These are phyloP conservation scores for Zhuliangozyma parablackwelliae DNA, from an alignment of 1,139 yeast genomes.

Conservation along the genomic window DNA sequence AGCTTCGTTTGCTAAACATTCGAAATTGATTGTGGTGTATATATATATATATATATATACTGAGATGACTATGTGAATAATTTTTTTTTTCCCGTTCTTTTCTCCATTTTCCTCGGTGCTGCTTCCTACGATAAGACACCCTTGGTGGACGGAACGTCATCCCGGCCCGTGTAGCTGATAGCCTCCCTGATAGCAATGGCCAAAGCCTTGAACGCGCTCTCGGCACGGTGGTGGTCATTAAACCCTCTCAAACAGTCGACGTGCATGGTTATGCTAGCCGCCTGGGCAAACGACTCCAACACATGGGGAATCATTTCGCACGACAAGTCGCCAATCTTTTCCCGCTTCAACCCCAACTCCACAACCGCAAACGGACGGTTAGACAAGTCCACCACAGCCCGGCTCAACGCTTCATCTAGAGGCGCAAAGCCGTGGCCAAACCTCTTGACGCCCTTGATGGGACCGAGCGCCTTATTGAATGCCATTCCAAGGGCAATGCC, in stretches of 20 bases:
- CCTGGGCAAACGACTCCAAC: slow-evolving; percentile 87
- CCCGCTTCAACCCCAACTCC: slow-evolving; percentile 86
- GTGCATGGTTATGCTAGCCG: slow-evolving; percentile 85
- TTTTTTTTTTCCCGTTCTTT: not conserved
- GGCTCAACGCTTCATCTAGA: slow-evolving; percentile 86
- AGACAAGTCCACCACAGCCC: slow-evolving; percentile 92
- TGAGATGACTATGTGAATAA: slow-evolving; percentile 1
- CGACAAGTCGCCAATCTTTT: slow-evolving; percentile 85
- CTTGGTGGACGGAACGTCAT: slow-evolving; percentile 94
- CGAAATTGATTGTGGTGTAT: not conserved
- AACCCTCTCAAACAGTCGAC: slow-evolving; percentile 91
- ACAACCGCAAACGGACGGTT: slow-evolving; percentile 90
- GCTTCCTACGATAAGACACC: slow-evolving; percentile 76
- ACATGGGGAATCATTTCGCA: slow-evolving; percentile 98
- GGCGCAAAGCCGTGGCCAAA: slow-evolving; percentile 97
- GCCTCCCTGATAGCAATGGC: slow-evolving; percentile 92
- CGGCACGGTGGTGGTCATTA: slow-evolving; percentile 95
- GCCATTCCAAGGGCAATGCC: slow-evolving; percentile 90
- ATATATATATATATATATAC: not conserved
- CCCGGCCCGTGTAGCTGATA: slow-evolving; percentile 71
- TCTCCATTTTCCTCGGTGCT: not conserved
- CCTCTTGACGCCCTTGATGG: slow-evolving; percentile 83
- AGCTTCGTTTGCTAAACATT: slow-evolving; percentile 1
- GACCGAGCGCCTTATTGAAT: slow-evolving; percentile 85
- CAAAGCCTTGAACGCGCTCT: slow-evolving; percentile 91